phyloP scores from a whole-genome alignment of 176 grass and related monocot genomes.

The Coix lacrymajobi region DNA sequence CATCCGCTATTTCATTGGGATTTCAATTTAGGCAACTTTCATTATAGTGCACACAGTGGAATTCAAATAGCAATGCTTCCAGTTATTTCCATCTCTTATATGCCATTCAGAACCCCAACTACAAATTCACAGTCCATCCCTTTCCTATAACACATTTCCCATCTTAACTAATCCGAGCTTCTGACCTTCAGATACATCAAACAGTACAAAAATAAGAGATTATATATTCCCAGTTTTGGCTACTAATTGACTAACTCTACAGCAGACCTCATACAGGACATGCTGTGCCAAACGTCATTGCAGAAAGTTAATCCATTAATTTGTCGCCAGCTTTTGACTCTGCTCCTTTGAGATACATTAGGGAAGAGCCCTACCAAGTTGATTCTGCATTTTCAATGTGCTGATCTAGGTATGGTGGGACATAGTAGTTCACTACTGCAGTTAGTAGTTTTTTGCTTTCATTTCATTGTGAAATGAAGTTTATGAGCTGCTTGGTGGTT shows the following conservation, averaged over 20 bases:
- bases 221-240: not conserved
- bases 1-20: not conserved
- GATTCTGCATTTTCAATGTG: not conserved
- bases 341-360: not conserved
- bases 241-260: slow-evolving; percentile 1
- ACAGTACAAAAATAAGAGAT: not conserved
- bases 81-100: not conserved
- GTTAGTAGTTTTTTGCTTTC: not conserved
- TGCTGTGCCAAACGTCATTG: not conserved
- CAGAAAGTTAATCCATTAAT: not conserved
- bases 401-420: not conserved
- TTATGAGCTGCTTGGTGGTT: not conserved
- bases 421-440: not conserved
- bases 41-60: not conserved
- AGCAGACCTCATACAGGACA: not conserved
- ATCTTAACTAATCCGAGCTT: slow-evolving; percentile 1
- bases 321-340: not conserved
- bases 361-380: not conserved
- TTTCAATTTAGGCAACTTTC: slow-evolving; percentile 7
- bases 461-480: not conserved
- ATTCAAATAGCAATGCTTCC: not conserved
- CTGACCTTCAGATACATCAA: not conserved
- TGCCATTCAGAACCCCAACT: not conserved
- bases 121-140: not conserved
- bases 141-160: not conserved